Evolutionary conservation across 371 early-diverging fungal genomes (phyloP).

Genomic region (Umbelopsis sp.): DNA sequence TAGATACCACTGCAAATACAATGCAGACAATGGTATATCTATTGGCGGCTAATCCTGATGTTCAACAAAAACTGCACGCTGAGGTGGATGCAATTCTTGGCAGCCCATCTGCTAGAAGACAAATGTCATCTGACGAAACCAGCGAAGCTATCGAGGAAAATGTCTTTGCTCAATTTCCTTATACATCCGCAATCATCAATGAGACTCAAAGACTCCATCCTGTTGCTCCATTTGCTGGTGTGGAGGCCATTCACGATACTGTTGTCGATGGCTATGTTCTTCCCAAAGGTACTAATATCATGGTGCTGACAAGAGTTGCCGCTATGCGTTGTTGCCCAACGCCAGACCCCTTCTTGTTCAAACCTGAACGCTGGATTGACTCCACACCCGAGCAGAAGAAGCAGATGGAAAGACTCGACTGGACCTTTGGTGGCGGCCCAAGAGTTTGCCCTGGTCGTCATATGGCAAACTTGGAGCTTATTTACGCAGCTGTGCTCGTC

Average conservation of each 20-base stretch:
- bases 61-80: conserved; percentile 3
- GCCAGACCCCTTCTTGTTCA: conserved; percentile 15
- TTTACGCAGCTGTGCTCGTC: background rate
- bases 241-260: conserved; percentile 6
- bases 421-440: conserved; percentile 16
- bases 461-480: conserved; percentile 17
- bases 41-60: conserved; percentile 1
- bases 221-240: conserved; percentile 1
- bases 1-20: conserved; percentile 21
- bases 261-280: conserved; percentile 5
- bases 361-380: conserved; percentile 21
- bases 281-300: conserved; percentile 1
- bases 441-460: conserved; percentile 20
- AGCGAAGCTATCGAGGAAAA: background rate
- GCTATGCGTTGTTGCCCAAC: conserved; percentile 15
- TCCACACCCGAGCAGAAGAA: background rate
- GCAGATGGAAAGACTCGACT: conserved; percentile 1
- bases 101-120: background rate
- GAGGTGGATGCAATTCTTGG: conserved; percentile 19
- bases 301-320: background rate
- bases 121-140: background rate
- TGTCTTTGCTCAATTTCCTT: conserved; percentile 2
- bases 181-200: conserved; percentile 4
- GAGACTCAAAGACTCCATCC: conserved; percentile 7
- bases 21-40: background rate